These are phyloP conservation scores for Massarina eburnea DNA, from an alignment of 2,329 filamentous ascomycete species.

Conservation along the genomic window DNA sequence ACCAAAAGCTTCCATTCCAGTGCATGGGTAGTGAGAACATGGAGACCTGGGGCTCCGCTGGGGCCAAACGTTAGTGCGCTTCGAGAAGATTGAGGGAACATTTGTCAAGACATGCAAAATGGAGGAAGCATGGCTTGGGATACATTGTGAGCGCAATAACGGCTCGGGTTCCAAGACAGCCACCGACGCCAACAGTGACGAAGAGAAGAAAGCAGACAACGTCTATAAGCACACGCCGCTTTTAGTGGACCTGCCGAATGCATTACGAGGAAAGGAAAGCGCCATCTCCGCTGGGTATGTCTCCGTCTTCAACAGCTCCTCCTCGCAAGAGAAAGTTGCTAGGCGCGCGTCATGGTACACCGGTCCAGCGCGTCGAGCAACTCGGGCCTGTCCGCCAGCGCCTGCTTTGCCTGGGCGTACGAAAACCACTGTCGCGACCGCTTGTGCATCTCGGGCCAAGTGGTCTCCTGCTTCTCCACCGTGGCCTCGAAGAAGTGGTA, in stretches of 20 bases:
- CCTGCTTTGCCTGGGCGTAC: slow-evolving; percentile 77
- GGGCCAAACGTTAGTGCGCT: too few relatives aligned
- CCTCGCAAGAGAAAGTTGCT: not conserved
- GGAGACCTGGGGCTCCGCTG: too few relatives aligned
- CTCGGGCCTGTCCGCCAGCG: slow-evolving; percentile 78
- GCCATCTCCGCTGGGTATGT: slow-evolving; percentile 14
- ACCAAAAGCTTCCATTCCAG: too few relatives aligned
- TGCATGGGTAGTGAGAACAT: too few relatives aligned
- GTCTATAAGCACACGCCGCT: slow-evolving; percentile 29
- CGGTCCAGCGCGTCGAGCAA: slow-evolving; percentile 82
- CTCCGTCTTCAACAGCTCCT: not conserved
- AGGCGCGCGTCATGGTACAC: slow-evolving; percentile 60
- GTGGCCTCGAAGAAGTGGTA: slow-evolving; percentile 86
- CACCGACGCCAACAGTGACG: slow-evolving; percentile 29
- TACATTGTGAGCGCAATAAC: slow-evolving; percentile 25
- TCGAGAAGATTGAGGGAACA: not conserved
- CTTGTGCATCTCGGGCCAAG: slow-evolving; percentile 96
- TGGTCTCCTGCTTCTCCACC: slow-evolving; percentile 80
- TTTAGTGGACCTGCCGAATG: slow-evolving; percentile 34
- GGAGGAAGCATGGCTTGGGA: slow-evolving; percentile 9
- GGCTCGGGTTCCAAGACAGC: slow-evolving; percentile 28
- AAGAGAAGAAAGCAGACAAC: slow-evolving; percentile 14
- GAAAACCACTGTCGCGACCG: slow-evolving; percentile 87
- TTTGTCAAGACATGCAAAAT: not conserved
- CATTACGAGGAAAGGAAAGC: slow-evolving; percentile 27